Evolutionary conservation across 495 filamentous ascomycete species (phyloP), one percentile per base, ranked within the genome.

Genomic region (Neurospora sublineolata): DNA sequence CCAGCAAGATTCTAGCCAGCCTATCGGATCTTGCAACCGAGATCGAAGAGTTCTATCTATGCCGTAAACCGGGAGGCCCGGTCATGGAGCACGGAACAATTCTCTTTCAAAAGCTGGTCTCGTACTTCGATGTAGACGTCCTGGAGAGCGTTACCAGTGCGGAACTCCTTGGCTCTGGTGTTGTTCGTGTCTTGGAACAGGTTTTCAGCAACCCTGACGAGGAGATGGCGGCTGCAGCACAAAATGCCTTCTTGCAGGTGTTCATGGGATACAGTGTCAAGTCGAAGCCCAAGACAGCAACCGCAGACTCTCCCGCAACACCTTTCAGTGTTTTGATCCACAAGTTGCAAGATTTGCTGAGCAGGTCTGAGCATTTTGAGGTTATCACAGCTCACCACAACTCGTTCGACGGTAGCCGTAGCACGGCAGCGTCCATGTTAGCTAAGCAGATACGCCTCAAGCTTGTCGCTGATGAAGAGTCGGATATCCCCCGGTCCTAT

Each of bases 131-230:
- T 71, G 90, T 91, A 3, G 92, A 97, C 79, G 84, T 88, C 30
- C 78, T 98, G 72, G 90, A 97, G 79, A 97, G 93, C 70, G 94
- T 98, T 40, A 98, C 96, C n/a, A 99, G 96, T 80, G 92, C 94
- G 18, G 96, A 99, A 76, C 81, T 99, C 36, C 88, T 98, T 16
- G 93, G 90, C 69, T 97, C 96, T 9, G 91, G 92, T 30, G 88
- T 99, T 70, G 93, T 98, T 36, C 86, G 92, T 40, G 89, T 92
- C 14, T 83, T 99, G 27, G 86, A 97, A 30, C 86, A 92, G 36
- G 87, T 97, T 33, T 94, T 99, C 74, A 90, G 88, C 74, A 90
- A 92, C 74, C 85, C 86, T 0, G 86, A 87, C 72, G 83, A 86
- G 70, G 76, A 81, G 18, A 74, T 87, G 33, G 86, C 86, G 37